phyloP scores from a whole-genome alignment of 768 basidiomycete genomes.

The Chalciporus sphaerocephalus region DNA sequence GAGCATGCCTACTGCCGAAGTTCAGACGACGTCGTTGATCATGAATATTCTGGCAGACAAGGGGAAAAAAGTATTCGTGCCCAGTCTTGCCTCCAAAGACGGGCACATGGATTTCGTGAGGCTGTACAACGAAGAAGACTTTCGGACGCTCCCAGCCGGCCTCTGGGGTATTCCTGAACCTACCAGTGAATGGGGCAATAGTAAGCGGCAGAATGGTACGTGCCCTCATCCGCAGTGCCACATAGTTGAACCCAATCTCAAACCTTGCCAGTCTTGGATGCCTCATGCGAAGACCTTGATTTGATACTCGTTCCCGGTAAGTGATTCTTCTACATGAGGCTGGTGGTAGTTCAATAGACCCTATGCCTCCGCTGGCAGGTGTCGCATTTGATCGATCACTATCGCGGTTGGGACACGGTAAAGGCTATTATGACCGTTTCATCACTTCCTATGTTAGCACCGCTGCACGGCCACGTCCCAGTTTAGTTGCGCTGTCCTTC shows the following conservation, averaged over 20 bases:
- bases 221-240: slow-evolving; percentile 9
- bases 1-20: slow-evolving; percentile 73
- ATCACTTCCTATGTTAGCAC: slow-evolving; percentile 48
- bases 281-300: slow-evolving; percentile 44
- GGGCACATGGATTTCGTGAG: slow-evolving; percentile 62
- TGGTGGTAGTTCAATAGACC: slow-evolving; percentile 4
- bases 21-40: slow-evolving; percentile 53
- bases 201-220: slow-evolving; percentile 51
- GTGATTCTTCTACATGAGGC: slow-evolving; percentile 17
- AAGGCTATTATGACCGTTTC: slow-evolving; percentile 80
- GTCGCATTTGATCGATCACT: slow-evolving; percentile 69
- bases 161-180: slow-evolving; percentile 79
- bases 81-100: slow-evolving; percentile 49
- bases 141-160: slow-evolving; percentile 52
- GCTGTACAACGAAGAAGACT: slow-evolving; percentile 56
- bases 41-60: slow-evolving; percentile 45
- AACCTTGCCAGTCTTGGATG: slow-evolving; percentile 27
- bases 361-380: slow-evolving; percentile 37
- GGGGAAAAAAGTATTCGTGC: slow-evolving; percentile 71
- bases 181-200: slow-evolving; percentile 37
- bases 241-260: slow-evolving; percentile 1
- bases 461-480: slow-evolving; percentile 43
- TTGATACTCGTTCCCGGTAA: slow-evolving; percentile 66
- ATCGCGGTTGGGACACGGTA: slow-evolving; percentile 75
- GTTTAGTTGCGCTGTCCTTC: slow-evolving; percentile 58